phyloP scores from a whole-genome alignment of 2,329 filamentous ascomycete species.

The Xylaria multiplex region DNA sequence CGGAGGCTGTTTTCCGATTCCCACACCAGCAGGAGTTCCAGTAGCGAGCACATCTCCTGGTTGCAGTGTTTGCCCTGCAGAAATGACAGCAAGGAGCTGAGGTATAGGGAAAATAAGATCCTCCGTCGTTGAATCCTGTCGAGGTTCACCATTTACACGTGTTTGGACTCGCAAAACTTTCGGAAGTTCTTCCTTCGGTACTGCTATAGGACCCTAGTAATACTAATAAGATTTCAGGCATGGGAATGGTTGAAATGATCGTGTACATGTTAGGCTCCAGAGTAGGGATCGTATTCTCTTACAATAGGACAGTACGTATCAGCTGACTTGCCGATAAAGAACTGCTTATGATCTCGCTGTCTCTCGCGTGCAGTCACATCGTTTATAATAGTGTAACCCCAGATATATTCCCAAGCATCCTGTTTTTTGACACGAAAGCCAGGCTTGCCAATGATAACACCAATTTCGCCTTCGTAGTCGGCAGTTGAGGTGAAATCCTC shows the following conservation, averaged over 20 bases:
- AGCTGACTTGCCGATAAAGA: constrained; percentile 34
- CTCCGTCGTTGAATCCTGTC: constrained; percentile 30
- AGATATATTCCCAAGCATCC: constrained; percentile 33
- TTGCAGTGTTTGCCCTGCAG: constrained; percentile 30
- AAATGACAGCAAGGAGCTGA: constrained; percentile 27
- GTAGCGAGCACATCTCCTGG: constrained; percentile 33
- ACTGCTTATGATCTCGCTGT: constrained; percentile 36
- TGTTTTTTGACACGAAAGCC: constrained; percentile 26
- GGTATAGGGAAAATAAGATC: constrained; percentile 34
- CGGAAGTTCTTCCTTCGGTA: constrained; percentile 31
- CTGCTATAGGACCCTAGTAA: constrained; percentile 32
- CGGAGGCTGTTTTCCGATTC: constrained; percentile 32
- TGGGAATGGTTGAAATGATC: neutral
- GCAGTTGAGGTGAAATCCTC: constrained; percentile 31
- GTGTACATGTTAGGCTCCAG: too few species aligned
- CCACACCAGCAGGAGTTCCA: constrained; percentile 34
- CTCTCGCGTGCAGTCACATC: constrained; percentile 33
- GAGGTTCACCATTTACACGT: constrained; percentile 27
- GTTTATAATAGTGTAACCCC: constrained; percentile 36
- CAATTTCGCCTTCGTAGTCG: constrained; percentile 37
- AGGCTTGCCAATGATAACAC: constrained; percentile 32
- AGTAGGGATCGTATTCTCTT: neutral
- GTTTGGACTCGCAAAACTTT: constrained; percentile 30
- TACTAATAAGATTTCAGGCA: neutral
- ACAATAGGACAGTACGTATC: constrained; percentile 37